phyloP scores from a whole-genome alignment of 192 early-diverging fungal species.

The Coemansia sp. region DNA sequence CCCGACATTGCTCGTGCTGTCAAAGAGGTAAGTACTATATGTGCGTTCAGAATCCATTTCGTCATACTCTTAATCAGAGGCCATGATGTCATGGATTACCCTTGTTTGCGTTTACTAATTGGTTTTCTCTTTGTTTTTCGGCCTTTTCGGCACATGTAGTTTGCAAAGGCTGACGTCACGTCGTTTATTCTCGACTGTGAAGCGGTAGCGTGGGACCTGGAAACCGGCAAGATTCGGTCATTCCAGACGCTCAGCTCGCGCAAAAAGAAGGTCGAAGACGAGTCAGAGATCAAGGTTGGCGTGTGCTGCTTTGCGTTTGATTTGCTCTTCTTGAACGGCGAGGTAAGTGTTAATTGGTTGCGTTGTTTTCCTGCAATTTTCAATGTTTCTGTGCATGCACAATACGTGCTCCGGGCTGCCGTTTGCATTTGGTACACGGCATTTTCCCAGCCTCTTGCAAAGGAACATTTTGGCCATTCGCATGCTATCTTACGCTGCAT shows the following conservation, averaged over 20 bases:
- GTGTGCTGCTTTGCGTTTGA: constrained; percentile 99
- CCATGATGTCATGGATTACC: too few species aligned
- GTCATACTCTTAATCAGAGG: not conserved
- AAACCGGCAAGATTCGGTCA: constrained; percentile 83
- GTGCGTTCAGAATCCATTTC: not conserved
- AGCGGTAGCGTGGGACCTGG: constrained; percentile 96
- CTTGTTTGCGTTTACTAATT: not conserved
- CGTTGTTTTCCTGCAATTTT: too few species aligned
- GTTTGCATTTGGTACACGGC: not conserved
- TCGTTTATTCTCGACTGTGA: constrained; percentile 98
- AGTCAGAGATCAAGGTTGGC: constrained; percentile 88
- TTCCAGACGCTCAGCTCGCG: constrained; percentile 96
- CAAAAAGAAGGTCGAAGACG: constrained; percentile 91
- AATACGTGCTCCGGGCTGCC: not conserved
- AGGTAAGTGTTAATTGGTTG: constrained; percentile 42
- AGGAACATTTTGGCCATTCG: not conserved
- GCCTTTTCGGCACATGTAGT: constrained; percentile 13
- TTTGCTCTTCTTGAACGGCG: constrained; percentile 88
- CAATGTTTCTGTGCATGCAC: not conserved
- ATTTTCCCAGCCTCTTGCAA: not conserved
- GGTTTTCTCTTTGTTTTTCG: not conserved
- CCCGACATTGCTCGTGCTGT: constrained; percentile 87
- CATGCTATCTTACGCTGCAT: too few species aligned
- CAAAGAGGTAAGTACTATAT: constrained; percentile 57
- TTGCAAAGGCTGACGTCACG: constrained; percentile 58